Conservation (phyloP, 495 filamentous ascomycete genomes). For the Penicillium desertorum region DNA sequence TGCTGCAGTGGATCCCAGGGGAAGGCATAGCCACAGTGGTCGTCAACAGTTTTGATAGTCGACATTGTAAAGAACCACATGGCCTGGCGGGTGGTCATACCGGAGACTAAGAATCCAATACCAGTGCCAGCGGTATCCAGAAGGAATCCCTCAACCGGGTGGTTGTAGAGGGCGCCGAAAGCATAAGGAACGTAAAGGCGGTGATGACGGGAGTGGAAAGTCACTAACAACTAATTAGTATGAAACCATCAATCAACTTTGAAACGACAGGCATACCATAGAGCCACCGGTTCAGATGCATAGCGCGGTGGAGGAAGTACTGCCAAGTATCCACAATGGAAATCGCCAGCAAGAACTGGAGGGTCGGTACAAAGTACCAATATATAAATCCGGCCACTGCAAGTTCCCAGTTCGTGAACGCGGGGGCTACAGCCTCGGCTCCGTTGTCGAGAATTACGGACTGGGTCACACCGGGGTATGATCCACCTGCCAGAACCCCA, state of each 20-base stretch:
- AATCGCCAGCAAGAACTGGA: conserved; percentile 73
- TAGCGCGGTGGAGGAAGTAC: conserved; percentile 90
- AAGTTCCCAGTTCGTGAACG: conserved; percentile 67
- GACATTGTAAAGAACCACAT: conserved; percentile 83
- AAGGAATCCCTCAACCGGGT: conserved; percentile 84
- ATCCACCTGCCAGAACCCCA: conserved; percentile 67
- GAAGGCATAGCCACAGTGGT: conserved; percentile 94
- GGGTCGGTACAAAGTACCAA: conserved; percentile 68
- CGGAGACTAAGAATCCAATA: conserved; percentile 71
- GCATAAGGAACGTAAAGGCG: conserved; percentile 96
- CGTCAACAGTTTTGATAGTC: conserved; percentile 94
- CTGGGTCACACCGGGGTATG: conserved; percentile 57
- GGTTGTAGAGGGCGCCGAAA: conserved; percentile 95
- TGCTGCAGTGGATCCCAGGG: conserved; percentile 94
- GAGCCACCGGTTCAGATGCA: conserved; percentile 95
- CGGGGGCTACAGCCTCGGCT: conserved; percentile 35
- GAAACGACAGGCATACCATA: conserved; percentile 69
- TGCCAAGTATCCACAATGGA: conserved; percentile 89
- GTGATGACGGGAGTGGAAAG: conserved; percentile 93
- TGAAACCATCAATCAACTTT: not conserved
- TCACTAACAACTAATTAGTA: conserved; percentile 50
- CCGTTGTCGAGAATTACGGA: conserved; percentile 37
- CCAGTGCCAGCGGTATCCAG: conserved; percentile 87
- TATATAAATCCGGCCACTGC: conserved; percentile 71
- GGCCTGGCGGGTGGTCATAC: conserved; percentile 74